A percentile compares a stretch with the other conserved stretches of the same genome.
Evolutionary conservation across 1,284 basidiomycete species (phyloP).

Genomic region (Puccinia hordei): DNA sequence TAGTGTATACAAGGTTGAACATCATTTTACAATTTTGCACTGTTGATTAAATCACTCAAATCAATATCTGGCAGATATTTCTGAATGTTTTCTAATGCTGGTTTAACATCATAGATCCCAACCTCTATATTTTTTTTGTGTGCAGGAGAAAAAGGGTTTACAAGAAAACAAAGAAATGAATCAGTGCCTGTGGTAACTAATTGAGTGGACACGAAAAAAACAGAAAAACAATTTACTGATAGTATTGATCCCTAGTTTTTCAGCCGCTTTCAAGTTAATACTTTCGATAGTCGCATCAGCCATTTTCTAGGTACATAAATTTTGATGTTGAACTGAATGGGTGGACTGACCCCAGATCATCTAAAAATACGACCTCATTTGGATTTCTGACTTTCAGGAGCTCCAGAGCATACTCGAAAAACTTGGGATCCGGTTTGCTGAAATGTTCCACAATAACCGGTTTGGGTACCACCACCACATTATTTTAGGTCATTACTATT

Average conservation of each 20-base stretch:
- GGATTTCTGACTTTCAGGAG: constrained; percentile 55
- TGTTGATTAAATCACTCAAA: constrained; percentile 20
- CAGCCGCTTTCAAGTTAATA: constrained; percentile 59
- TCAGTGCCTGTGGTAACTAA: not conserved
- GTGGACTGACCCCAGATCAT: constrained; percentile 58
- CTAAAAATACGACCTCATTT: constrained; percentile 59
- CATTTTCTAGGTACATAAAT: not conserved
- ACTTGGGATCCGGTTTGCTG: constrained; percentile 60
- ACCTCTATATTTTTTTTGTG: constrained; percentile 21
- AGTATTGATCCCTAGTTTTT: constrained; percentile 58
- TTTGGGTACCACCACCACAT: not conserved
- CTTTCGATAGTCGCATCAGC: not conserved
- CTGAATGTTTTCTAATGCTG: constrained; percentile 10
- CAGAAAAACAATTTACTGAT: constrained; percentile 57
- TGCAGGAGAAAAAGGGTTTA: constrained; percentile 22
- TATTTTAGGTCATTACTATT: not conserved
- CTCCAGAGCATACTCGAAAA: constrained; percentile 59
- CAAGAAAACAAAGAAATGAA: not conserved
- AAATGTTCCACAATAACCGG: not conserved
- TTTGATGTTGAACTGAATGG: not conserved
- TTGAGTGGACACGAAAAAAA: not conserved
- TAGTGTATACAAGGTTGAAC: not conserved
- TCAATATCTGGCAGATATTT: constrained; percentile 24
- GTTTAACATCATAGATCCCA: constrained; percentile 38
- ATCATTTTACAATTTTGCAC: constrained; percentile 7